phyloP scores from a whole-genome alignment of 257 asterid species.

The Solanum appendiculatum region DNA sequence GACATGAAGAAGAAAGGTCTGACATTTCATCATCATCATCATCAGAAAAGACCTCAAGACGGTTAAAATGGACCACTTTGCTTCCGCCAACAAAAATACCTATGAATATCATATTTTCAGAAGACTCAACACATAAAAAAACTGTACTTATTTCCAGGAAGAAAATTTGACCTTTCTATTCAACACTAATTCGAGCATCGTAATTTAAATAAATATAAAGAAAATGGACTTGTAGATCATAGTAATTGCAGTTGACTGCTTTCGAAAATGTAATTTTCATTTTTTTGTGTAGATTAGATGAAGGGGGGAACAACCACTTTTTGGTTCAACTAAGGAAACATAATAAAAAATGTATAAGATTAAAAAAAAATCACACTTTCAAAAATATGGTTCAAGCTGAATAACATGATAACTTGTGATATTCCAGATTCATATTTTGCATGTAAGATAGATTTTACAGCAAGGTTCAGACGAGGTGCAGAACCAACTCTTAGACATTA shows the following conservation, averaged over 20 bases:
- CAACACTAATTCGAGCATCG: background rate
- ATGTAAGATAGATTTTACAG: background rate
- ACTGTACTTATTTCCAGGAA: background rate
- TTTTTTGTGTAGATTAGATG: background rate
- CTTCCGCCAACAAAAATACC: conserved; percentile 86
- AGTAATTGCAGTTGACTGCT: background rate
- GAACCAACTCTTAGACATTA: background rate
- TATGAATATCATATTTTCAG: conserved; percentile 7
- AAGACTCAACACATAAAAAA: background rate
- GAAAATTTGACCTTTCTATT: background rate
- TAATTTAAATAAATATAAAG: background rate
- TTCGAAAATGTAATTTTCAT: background rate
- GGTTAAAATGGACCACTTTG: conserved; percentile 87
- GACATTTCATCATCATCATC: conserved; percentile 20
- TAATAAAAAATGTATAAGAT: background rate
- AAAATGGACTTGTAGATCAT: background rate
- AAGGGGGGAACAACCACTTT: background rate
- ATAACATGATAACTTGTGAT: background rate
- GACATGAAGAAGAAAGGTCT: conserved; percentile 32
- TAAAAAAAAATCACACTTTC: background rate
- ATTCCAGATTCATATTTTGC: background rate
- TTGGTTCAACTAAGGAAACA: background rate
- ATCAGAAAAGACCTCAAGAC: conserved; percentile 20
- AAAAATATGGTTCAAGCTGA: background rate
- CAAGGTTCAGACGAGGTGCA: background rate